Evolutionary conservation across 306 rosid genomes (phyloP).

Genomic region (Gillenia trifoliata): DNA sequence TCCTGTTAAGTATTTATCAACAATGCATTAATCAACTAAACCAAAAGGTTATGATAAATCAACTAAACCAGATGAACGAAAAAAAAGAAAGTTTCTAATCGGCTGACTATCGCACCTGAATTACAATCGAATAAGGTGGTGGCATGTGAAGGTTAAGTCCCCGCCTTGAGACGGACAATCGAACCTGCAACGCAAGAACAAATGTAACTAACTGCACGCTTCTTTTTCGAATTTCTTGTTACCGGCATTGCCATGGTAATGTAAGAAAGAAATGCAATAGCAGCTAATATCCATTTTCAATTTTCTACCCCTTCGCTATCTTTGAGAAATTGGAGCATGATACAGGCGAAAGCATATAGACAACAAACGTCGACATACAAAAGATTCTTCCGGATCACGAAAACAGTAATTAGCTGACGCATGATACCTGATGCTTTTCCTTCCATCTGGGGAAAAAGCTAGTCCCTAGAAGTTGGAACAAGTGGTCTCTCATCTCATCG

Average conservation of each 20-base stretch:
- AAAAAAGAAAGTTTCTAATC: not conserved
- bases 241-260: not conserved
- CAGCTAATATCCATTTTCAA: not conserved
- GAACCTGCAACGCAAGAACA: conserved; percentile 53
- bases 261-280: not conserved
- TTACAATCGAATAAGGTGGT: conserved; percentile 71
- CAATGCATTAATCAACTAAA: not conserved
- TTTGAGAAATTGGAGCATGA: not conserved
- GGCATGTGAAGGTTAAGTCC: conserved; percentile 58
- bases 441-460: conserved; percentile 94
- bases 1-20: conserved; percentile 45
- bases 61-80: not conserved
- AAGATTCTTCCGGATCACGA: not conserved
- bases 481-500: conserved; percentile 97
- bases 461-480: conserved; percentile 85
- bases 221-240: not conserved
- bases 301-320: not conserved
- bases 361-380: not conserved
- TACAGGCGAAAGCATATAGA: not conserved
- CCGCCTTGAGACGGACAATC: conserved; percentile 37
- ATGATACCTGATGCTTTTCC: conserved; percentile 91
- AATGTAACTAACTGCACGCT: not conserved
- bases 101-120: conserved; percentile 57
- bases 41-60: not conserved
- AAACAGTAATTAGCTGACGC: not conserved